Evolutionary conservation across 202 grass and related monocot genomes (phyloP), one percentile per base, ranked within the genome.

Genomic region (Alloteropsis angusta): DNA sequence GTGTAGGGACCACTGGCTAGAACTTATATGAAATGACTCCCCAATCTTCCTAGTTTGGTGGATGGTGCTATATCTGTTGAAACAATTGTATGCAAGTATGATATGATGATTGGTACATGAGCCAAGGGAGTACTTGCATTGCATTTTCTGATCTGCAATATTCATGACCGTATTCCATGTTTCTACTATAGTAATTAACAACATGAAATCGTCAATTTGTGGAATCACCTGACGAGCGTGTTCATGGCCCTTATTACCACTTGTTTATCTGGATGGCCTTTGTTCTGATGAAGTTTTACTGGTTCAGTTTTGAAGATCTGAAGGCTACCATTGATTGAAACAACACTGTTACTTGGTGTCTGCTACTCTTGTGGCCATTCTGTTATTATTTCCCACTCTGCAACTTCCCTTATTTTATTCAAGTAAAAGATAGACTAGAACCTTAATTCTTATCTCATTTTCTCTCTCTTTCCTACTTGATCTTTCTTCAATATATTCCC

Each of bases 121-220:
- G 18, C 13, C 35, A 46, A 81, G 77, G 65, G 12, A 60, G 47
- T 64, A 55, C 47, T 54, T 45, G 4, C 66, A 50, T 37, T 68
- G 60, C n/a, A 19, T 84, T 78, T 74, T 59, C 22, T 52, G 68
- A 68, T 64, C 44, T 68, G 22, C 50, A 87, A 7, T 9, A 59
- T 52, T 60, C 21, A 4, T 67, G 45, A 35, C 45, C 61, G 15
- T 68, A 48, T 66, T 72, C 59, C 61, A 70, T 48, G 8, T 15
- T 19, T 42, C 21, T 1, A 46, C 48, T 87, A 16, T 87, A 16
- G 26, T 53, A 81, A 38, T 53, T 64, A 82, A 15, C 13, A 4
- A 59, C 58, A 44, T 73, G 43, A 10, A 71, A 59, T 37, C 60
- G 54, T 75, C 34, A 75, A 53, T 44, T 71, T 6, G 36, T 72